These are phyloP conservation scores for Colletotrichum sp. DNA, from an alignment of 2,329 filamentous ascomycete genomes.

Conservation along the genomic window DNA sequence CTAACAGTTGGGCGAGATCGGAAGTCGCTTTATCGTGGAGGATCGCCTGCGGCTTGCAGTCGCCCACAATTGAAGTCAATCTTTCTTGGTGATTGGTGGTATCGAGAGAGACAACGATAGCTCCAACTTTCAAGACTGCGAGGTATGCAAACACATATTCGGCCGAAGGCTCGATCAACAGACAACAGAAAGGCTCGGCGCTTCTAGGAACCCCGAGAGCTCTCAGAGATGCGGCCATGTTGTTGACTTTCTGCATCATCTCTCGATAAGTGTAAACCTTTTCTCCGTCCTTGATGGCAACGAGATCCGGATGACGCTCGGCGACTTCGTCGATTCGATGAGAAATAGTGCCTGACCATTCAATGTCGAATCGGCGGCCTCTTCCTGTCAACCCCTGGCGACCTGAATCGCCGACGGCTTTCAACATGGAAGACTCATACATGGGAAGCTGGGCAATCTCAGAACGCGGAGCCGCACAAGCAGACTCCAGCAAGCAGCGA, in stretches of 20 bases:
- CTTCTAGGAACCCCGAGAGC: constrained; percentile 41
- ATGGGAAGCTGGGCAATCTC: not conserved
- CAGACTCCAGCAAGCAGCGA: not conserved
- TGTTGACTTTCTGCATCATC: not conserved
- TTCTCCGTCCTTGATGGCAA: not conserved
- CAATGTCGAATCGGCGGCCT: not conserved
- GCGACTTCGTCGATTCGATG: not conserved
- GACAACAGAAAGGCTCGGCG: constrained; percentile 26
- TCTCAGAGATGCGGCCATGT: constrained; percentile 15
- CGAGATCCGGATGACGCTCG: not conserved
- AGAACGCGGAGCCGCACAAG: not conserved
- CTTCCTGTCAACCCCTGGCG: not conserved
- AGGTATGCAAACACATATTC: constrained; percentile 43
- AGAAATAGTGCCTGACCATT: not conserved
- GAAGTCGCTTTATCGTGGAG: not conserved
- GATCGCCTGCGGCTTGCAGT: not conserved
- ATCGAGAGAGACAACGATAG: constrained; percentile 40
- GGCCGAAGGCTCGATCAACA: not conserved
- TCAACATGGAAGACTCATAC: not conserved
- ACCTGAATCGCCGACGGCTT: not conserved
- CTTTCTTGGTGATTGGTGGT: not conserved
- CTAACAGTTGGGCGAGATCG: not conserved
- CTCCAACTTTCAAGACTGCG: constrained; percentile 44
- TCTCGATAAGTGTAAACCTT: not conserved
- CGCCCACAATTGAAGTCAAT: not conserved